These are phyloP conservation scores for Brettanomyces anomalus DNA, from an alignment of 805 yeast genomes.

Conservation along the genomic window DNA sequence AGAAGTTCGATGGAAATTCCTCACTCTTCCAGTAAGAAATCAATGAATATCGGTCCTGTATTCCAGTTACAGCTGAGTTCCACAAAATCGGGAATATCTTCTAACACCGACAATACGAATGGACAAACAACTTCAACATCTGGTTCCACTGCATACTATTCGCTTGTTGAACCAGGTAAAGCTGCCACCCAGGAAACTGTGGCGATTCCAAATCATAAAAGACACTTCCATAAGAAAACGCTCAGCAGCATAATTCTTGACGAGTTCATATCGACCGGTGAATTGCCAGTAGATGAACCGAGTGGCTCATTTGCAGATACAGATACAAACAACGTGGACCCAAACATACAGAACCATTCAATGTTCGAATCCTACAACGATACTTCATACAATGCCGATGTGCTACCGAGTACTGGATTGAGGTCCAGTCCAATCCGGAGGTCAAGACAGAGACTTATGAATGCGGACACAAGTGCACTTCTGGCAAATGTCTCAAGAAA, in stretches of 20 bases:
- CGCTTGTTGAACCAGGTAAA: conserved; percentile 16
- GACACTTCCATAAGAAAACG: conserved; percentile 16
- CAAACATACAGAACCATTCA: conserved; percentile 9
- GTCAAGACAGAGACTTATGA: neutral
- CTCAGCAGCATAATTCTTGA: conserved; percentile 18
- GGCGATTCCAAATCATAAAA: conserved; percentile 8
- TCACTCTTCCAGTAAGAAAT: neutral
- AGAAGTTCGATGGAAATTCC: conserved; percentile 2
- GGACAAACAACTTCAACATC: neutral
- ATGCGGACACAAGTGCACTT: no score
- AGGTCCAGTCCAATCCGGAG: conserved; percentile 6
- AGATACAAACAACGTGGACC: conserved; percentile 1
- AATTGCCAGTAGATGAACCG: conserved; percentile 11
- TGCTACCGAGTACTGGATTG: neutral
- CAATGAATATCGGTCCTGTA: conserved; percentile 2
- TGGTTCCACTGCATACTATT: conserved; percentile 5
- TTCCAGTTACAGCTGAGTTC: conserved; percentile 4
- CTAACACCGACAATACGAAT: neutral
- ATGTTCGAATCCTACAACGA: conserved; percentile 13
- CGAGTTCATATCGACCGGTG: conserved; percentile 21
- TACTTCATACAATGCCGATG: conserved; percentile 9
- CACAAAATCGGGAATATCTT: neutral
- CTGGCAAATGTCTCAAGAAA: no score
- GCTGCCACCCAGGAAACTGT: conserved; percentile 7
- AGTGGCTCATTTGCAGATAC: conserved; percentile 6